phyloP scores from a whole-genome alignment of 495 filamentous ascomycete species.

The Aspergillus baeticus region DNA sequence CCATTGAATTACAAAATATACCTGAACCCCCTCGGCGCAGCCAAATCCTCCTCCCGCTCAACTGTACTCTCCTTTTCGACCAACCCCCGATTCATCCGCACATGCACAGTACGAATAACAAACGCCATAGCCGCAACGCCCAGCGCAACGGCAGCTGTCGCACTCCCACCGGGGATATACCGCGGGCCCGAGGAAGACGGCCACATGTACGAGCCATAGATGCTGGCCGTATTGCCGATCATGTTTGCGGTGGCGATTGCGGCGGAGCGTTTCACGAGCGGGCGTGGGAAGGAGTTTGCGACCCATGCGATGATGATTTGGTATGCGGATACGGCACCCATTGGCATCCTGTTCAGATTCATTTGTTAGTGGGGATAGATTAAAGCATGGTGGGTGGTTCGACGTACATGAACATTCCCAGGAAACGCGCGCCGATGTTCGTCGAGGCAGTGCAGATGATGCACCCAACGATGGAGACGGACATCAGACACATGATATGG shows the following conservation, averaged over 20 bases:
- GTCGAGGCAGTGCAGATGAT: constrained; percentile 70
- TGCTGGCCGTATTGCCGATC: constrained; percentile 64
- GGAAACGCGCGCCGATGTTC: constrained; percentile 61
- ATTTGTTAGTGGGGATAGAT: constrained; percentile 2
- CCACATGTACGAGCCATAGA: constrained; percentile 80
- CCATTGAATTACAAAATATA: constrained; percentile 45
- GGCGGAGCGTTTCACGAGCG: constrained; percentile 63
- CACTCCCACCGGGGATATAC: constrained; percentile 36
- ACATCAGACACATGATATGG: constrained; percentile 66
- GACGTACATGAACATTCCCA: constrained; percentile 68
- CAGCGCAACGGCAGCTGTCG: constrained; percentile 30
- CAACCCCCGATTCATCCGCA: constrained; percentile 62
- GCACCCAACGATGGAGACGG: constrained; percentile 65
- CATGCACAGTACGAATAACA: constrained; percentile 46
- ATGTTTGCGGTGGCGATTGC: constrained; percentile 78
- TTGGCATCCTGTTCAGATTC: constrained; percentile 32
- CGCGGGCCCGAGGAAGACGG: constrained; percentile 42
- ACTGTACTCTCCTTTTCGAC: constrained; percentile 41
- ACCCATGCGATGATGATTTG: constrained; percentile 67
- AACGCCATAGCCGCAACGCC: constrained; percentile 29
- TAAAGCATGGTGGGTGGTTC: constrained; percentile 35
- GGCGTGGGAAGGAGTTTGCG: constrained; percentile 72
- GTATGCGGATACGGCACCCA: constrained; percentile 65
- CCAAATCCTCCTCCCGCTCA: constrained; percentile 42
- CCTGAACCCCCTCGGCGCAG: constrained; percentile 54